Conservation (phyloP, 164 flowering plant species). For the Sextonia rubra region DNA sequence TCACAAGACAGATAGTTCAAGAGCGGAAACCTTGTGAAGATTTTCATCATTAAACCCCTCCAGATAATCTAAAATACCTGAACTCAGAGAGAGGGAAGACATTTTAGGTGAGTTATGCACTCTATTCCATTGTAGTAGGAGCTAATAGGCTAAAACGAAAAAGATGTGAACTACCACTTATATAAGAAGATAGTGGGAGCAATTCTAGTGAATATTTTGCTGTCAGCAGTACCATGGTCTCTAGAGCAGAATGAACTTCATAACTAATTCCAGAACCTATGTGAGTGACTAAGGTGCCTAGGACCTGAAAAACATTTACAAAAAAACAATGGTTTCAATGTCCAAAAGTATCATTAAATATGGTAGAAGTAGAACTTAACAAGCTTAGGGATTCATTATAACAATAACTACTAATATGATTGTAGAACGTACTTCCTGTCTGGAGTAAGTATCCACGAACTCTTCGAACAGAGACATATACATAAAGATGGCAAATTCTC, state of each 20-base stretch:
- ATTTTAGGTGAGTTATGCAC: conserved; percentile 2
- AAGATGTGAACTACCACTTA: conserved; percentile 45
- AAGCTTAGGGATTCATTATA: no score
- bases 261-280: conserved; percentile 65
- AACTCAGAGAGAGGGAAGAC: conserved; percentile 2
- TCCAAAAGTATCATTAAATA: neutral
- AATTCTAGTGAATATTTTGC: conserved; percentile 51
- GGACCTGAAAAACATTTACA: conserved; percentile 37
- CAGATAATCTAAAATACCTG: conserved; percentile 81
- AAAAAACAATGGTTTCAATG: neutral
- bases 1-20: neutral
- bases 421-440: conserved; percentile 65
- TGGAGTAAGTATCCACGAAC: conserved; percentile 50
- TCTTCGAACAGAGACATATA: conserved; percentile 57
- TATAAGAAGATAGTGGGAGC: conserved; percentile 54
- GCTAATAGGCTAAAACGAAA: neutral
- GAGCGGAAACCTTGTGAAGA: conserved; percentile 48
- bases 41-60: conserved; percentile 63
- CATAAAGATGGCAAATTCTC: conserved; percentile 60
- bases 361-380: neutral
- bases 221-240: conserved; percentile 55
- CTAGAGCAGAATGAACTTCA: conserved; percentile 76
- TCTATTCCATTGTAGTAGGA: neutral
- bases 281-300: conserved; percentile 70
- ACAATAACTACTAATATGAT: neutral